These are phyloP conservation scores for Akanthomyces muscarius DNA, from an alignment of 2,329 filamentous ascomycete genomes.

Conservation along the genomic window DNA sequence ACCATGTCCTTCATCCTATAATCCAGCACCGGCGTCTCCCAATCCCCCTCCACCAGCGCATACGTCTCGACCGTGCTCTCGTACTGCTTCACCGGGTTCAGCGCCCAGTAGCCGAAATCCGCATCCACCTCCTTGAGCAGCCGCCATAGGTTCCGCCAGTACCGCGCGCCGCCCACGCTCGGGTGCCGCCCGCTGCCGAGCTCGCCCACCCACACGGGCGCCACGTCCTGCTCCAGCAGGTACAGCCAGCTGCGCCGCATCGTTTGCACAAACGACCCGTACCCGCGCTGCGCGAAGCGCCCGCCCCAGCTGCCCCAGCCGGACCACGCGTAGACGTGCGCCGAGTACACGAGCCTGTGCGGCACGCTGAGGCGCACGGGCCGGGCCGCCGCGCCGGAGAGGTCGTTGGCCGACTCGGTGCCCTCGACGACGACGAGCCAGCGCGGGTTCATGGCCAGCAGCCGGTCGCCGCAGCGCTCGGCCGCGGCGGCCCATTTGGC, in stretches of 20 bases:
- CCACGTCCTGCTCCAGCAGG: slow-evolving; percentile 43
- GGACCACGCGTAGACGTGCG: slow-evolving; percentile 67
- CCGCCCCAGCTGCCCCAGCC: slow-evolving; percentile 62
- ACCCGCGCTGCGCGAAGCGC: slow-evolving; percentile 57
- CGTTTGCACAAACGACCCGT: slow-evolving; percentile 57
- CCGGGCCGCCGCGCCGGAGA: slow-evolving; percentile 50
- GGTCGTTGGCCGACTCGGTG: slow-evolving; percentile 63
- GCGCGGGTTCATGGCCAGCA: slow-evolving; percentile 53
- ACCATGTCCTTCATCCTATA: slow-evolving; percentile 60
- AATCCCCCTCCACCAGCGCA: slow-evolving; percentile 59
- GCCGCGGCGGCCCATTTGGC: slow-evolving; percentile 59
- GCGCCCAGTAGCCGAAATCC: slow-evolving; percentile 67
- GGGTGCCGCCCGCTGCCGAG: slow-evolving; percentile 56
- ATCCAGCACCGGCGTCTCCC: slow-evolving; percentile 58
- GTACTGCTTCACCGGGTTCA: slow-evolving; percentile 62
- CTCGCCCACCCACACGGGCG: slow-evolving; percentile 66
- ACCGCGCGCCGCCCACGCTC: slow-evolving; percentile 55
- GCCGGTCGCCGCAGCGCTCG: slow-evolving; percentile 57
- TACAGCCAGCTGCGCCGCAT: slow-evolving; percentile 66
- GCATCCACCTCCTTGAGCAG: slow-evolving; percentile 56
- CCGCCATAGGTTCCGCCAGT: slow-evolving; percentile 60
- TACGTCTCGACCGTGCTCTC: slow-evolving; percentile 57
- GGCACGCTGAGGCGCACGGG: slow-evolving; percentile 55
- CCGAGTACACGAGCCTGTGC: slow-evolving; percentile 60
- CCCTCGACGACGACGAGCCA: slow-evolving; percentile 68